Base-by-base conservation (phyloP, 1,284 basidiomycete species). In the Athelia psychrophila region DNA sequence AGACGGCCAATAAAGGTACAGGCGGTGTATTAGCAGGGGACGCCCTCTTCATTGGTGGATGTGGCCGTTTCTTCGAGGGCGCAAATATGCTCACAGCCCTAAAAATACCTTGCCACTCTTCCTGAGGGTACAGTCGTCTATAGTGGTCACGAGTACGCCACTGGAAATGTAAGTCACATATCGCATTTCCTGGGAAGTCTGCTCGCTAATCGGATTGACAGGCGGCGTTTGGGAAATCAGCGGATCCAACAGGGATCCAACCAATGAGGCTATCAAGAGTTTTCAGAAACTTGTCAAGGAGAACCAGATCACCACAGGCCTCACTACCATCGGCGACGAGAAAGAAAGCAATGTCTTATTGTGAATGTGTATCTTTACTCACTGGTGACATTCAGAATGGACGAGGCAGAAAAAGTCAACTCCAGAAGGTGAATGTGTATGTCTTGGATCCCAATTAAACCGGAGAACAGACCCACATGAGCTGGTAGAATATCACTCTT, bases 11-110 rank as follows among this genome's bases (percentile, higher is more conserved):
- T 15, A 68, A 78, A 52, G 55, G 68, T 32, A 59, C 74, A 33
- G 83, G 86, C 38, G 90, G 78, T 15, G 93, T 98, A 20, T 97
- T 99, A 70, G 98, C 96, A 0, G 94, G 95, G 15, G 96, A 99
- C 66, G 98, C 96, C 0, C 84, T 99, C 47, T 98, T 99, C 76
- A 81, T 93, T 56, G 92, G 82, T 3, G 95, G 95, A 5, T 96
- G 92, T 65, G 96, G 96, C n/a, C 84, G 95, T 6, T 98, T 98
- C 80, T 98, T 98, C 64, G 95, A 98, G 70, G 86, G 88, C 1
- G 71, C 77, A 10, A 86, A 98, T 70, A 99, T 99, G 96, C 77
- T 88, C 62, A 68, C 76, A 5, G 83, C 93, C 5, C 80, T 97
- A n/a, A 40, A 80, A 82, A 30, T 87, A 93, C 63, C 79, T 95